Percentiles rank a stretch among this genome's conserved stretches.
These are phyloP conservation scores for Ehretia macrophylla DNA, from an alignment of 257 asterid species.

Conservation along the genomic window DNA sequence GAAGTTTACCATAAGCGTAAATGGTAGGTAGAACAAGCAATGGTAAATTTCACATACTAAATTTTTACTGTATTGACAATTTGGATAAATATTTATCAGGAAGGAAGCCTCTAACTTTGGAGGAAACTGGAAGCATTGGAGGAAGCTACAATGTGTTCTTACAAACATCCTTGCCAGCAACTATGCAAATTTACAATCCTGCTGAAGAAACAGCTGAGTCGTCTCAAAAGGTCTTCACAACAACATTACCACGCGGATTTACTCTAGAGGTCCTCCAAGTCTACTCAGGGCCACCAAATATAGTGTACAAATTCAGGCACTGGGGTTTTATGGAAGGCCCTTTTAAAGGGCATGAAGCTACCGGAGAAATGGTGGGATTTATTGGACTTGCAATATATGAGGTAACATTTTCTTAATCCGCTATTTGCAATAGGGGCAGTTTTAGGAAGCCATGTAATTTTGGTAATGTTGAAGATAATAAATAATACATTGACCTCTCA, in stretches of 20 bases:
- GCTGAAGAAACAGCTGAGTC: slow-evolving; percentile 50
- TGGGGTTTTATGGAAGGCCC: slow-evolving; percentile 80
- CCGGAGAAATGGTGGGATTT: slow-evolving; percentile 56
- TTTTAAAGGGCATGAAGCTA: slow-evolving; percentile 50
- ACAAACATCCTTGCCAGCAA: slow-evolving; percentile 62
- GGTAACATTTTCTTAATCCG: slow-evolving; percentile 27
- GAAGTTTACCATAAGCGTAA: slow-evolving; percentile 17
- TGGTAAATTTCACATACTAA: too few relatives aligned
- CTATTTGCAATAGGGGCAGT: too few relatives aligned
- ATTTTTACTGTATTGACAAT: too few relatives aligned
- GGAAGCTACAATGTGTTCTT: slow-evolving; percentile 76
- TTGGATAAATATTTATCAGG: slow-evolving; percentile 13
- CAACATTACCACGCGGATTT: slow-evolving; percentile 61
- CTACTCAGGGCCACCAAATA: slow-evolving; percentile 67
- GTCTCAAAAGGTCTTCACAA: slow-evolving; percentile 48
- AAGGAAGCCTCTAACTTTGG: slow-evolving; percentile 21
- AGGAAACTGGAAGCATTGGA: slow-evolving; percentile 43
- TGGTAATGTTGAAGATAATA: too few relatives aligned
- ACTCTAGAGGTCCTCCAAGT: slow-evolving; percentile 62
- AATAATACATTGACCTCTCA: too few relatives aligned
- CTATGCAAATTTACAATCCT: slow-evolving; percentile 46
- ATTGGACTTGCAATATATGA: slow-evolving; percentile 42
- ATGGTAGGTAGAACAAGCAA: neutral
- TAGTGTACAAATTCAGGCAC: slow-evolving; percentile 66
- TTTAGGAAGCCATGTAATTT: too few relatives aligned